These are phyloP conservation scores for Crithidia mellificae DNA, from an alignment of 208 protist species.

Conservation along the genomic window DNA sequence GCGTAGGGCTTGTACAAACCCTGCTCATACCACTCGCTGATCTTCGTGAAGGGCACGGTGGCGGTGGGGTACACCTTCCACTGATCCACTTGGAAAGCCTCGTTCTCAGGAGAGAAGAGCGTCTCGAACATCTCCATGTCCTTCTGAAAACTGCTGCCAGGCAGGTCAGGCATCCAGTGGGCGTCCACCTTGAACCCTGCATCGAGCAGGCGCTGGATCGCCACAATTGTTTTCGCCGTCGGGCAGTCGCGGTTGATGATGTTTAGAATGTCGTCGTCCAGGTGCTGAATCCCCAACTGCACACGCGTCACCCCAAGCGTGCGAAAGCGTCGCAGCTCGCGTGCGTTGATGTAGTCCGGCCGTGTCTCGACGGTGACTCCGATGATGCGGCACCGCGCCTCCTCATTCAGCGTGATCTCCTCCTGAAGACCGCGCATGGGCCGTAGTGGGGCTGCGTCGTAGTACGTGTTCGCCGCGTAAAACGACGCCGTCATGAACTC, in stretches of 20 bases:
- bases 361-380: constrained; percentile 99
- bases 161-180: constrained; percentile 99
- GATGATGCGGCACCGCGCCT: constrained; percentile 96
- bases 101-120: constrained; percentile 82
- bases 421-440: constrained; percentile 69
- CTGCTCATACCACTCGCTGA: constrained; percentile 97
- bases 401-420: constrained; percentile 91
- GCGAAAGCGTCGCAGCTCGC: constrained; percentile 89
- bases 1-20: constrained; percentile 96
- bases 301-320: constrained; percentile 96
- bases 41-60: constrained; percentile 98
- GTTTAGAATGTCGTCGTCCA: constrained; percentile 97
- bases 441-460: constrained; percentile 61
- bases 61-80: constrained; percentile 99
- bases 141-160: constrained; percentile 95
- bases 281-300: constrained; percentile 99
- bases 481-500: constrained; percentile 88
- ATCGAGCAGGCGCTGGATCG: constrained; percentile 95
- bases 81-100: constrained; percentile 97
- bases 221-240: constrained; percentile 91
- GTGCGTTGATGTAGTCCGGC: constrained; percentile 97
- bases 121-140: constrained; percentile 95
- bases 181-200: constrained; percentile 99
- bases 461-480: constrained; percentile 93
- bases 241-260: constrained; percentile 97